Evolutionary conservation across 1,139 yeast species (phyloP).

Genomic region (Schwanniomyces etchellsii): DNA sequence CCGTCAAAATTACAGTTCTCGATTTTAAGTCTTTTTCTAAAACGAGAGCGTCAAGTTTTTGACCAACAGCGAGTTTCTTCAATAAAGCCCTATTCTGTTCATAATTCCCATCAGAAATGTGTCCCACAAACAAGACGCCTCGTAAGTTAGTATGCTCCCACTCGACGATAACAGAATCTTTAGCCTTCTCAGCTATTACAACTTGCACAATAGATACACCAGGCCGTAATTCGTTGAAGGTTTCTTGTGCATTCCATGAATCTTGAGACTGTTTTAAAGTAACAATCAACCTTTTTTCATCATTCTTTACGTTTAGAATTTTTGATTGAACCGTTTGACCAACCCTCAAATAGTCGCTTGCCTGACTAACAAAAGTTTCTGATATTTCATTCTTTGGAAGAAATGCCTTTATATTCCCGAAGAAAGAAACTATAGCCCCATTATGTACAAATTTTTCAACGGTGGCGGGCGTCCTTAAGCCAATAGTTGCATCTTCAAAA

Average conservation of each 20-base stretch:
- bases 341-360: constrained; percentile 69
- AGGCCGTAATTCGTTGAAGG: constrained; percentile 42
- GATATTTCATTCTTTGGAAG: constrained; percentile 85
- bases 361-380: constrained; percentile 75
- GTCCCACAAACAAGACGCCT: constrained; percentile 73
- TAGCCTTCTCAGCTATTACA: constrained; percentile 65
- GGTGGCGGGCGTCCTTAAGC: constrained; percentile 67
- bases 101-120: constrained; percentile 67
- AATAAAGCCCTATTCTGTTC: constrained; percentile 64
- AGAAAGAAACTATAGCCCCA: constrained; percentile 83
- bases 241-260: constrained; percentile 43
- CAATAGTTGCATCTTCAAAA: constrained; percentile 50
- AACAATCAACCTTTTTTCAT: constrained; percentile 54
- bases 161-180: constrained; percentile 67
- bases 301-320: constrained; percentile 52
- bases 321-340: constrained; percentile 84
- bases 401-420: constrained; percentile 72
- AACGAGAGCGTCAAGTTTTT: constrained; percentile 53
- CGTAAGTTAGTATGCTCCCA: constrained; percentile 49
- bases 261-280: constrained; percentile 67
- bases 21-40: constrained; percentile 63
- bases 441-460: constrained; percentile 65
- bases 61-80: constrained; percentile 58
- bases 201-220: constrained; percentile 67
- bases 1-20: constrained; percentile 55